Evolutionary conservation across 2,329 filamentous ascomycete species (phyloP).

Genomic region (Trichoderma sp.): DNA sequence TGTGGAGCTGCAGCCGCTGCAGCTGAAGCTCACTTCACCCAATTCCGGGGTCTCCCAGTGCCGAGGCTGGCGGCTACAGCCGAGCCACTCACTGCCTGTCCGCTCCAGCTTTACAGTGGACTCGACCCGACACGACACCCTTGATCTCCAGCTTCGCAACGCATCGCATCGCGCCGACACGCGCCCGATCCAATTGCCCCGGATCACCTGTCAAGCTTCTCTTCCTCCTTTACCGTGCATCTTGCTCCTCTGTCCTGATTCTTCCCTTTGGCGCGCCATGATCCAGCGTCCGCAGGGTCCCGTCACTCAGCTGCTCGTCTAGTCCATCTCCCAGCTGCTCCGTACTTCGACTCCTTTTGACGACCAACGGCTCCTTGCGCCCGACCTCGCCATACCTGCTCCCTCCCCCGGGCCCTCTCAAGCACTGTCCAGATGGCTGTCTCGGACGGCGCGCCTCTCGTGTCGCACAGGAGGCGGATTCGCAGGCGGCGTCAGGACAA

Average conservation of each 20-base stretch:
- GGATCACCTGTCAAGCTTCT: not conserved
- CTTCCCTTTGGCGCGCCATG: conserved; percentile 22
- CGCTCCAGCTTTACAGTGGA: not conserved
- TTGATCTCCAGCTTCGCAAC: conserved; percentile 16
- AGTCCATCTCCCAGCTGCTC: not conserved
- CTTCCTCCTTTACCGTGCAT: not conserved
- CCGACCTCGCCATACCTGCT: not conserved
- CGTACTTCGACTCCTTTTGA: conserved; percentile 13
- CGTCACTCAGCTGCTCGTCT: conserved; percentile 4
- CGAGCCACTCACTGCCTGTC: conserved; percentile 7
- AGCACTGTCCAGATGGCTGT: conserved; percentile 37
- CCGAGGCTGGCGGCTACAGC: conserved; percentile 27
- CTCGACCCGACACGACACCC: conserved; percentile 23
- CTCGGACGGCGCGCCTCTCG: conserved; percentile 33
- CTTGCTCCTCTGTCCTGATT: not conserved
- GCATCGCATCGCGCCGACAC: conserved; percentile 16
- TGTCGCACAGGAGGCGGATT: conserved; percentile 45
- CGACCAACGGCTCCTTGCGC: not conserved
- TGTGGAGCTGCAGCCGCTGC: conserved; percentile 1
- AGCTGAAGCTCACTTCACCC: not conserved
- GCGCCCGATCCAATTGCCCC: conserved; percentile 16
- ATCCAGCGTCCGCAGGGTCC: conserved; percentile 25
- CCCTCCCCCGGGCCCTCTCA: not conserved
- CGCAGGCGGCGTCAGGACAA: conserved; percentile 67
- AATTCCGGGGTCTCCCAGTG: conserved; percentile 27